Evolutionary conservation across 2,329 filamentous ascomycete genomes (phyloP).

Genomic region (Sporothrix protearum): DNA sequence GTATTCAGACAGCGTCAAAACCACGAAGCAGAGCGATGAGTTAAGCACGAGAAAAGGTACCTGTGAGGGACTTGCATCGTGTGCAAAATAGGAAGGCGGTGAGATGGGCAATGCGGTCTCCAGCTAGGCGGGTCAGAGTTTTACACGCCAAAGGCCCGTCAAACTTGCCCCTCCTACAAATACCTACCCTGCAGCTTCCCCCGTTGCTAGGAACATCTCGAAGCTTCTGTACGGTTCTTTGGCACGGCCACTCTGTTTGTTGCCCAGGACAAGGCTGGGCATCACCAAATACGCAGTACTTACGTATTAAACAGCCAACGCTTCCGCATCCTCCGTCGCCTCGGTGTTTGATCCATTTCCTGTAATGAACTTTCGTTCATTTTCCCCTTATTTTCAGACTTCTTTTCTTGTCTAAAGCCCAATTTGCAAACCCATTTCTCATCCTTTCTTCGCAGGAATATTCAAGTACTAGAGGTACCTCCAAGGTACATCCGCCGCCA

Average conservation of each 20-base stretch:
- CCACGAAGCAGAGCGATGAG: not conserved
- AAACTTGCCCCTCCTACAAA: conserved; percentile 23
- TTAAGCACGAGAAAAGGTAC: not conserved
- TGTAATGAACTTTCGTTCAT: not conserved
- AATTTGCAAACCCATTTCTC: not conserved
- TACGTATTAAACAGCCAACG: not conserved
- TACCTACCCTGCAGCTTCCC: not conserved
- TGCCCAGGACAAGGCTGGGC: conserved; percentile 11
- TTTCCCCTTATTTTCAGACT: not conserved
- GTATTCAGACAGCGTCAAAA: not conserved
- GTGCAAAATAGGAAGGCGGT: conserved; percentile 18
- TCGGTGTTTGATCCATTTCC: not conserved
- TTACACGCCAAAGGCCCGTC: not conserved
- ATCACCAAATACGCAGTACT: not conserved
- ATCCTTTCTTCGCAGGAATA: not conserved
- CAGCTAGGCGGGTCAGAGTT: not conserved
- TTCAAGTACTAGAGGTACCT: conserved; percentile 2
- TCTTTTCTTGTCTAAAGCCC: not conserved
- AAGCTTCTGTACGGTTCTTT: conserved; percentile 25
- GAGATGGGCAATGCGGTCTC: conserved; percentile 16
- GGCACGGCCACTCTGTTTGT: not conserved
- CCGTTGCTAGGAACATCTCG: conserved; percentile 21
- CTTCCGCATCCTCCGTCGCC: not conserved
- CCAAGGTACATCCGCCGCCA: not conserved
- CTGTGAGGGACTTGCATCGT: not conserved